A percentile compares a stretch with the other conserved stretches of the same genome.
phyloP scores from a whole-genome alignment of 2,329 filamentous ascomycete species.

The Colletotrichum kahawae region DNA sequence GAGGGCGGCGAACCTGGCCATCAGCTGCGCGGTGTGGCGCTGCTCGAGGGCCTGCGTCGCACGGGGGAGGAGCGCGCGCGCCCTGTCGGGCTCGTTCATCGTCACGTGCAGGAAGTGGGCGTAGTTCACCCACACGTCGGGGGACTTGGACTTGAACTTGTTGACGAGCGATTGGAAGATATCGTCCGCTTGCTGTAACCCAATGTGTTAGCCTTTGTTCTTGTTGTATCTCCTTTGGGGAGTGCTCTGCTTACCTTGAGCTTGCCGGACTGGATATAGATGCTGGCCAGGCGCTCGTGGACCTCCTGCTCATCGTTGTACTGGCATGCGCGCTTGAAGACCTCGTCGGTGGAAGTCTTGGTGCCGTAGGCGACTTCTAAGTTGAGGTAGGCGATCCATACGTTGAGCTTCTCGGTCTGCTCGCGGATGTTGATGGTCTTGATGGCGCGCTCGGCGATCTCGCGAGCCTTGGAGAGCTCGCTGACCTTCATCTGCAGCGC shows the following conservation, averaged over 20 bases:
- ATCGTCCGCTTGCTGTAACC: slow-evolving; percentile 77
- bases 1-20: slow-evolving; percentile 86
- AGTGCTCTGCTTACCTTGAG: slow-evolving; percentile 65
- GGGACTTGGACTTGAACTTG: slow-evolving; percentile 83
- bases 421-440: slow-evolving; percentile 90
- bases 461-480: slow-evolving; percentile 85
- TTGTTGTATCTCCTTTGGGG: neutral
- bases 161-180: slow-evolving; percentile 88
- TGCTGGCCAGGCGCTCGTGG: slow-evolving; percentile 87
- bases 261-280: slow-evolving; percentile 93
- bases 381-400: slow-evolving; percentile 95
- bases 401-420: slow-evolving; percentile 89
- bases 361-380: slow-evolving; percentile 90
- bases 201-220: neutral
- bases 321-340: slow-evolving; percentile 91
- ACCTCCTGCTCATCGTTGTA: slow-evolving; percentile 93
- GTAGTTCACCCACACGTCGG: slow-evolving; percentile 91
- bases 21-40: slow-evolving; percentile 69
- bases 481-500: slow-evolving; percentile 95
- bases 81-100: slow-evolving; percentile 71
- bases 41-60: slow-evolving; percentile 82
- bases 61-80: slow-evolving; percentile 78
- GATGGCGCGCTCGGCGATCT: slow-evolving; percentile 88
- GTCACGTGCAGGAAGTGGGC: slow-evolving; percentile 89
- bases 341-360: slow-evolving; percentile 80